Conservation (phyloP, 208 protist species). For the Trypanosoma boissoni region DNA sequence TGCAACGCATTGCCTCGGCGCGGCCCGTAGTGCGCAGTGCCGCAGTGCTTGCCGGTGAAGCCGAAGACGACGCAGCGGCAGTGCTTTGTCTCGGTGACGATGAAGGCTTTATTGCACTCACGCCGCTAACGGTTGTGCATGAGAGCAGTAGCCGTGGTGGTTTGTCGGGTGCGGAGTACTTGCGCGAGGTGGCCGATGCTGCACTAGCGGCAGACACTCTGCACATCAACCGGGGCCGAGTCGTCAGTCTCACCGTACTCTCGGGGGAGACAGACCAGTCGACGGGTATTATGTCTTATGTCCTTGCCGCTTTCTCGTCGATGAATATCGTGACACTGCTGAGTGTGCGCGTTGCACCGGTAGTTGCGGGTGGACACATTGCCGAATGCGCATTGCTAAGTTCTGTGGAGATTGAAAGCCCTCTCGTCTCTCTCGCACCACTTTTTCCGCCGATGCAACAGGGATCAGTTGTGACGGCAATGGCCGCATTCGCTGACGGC, state of each 20-base stretch:
- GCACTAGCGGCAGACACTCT: conserved; percentile 6
- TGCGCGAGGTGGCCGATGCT: conserved; percentile 12
- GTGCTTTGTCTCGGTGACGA: conserved; percentile 18
- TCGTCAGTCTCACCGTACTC: conserved; percentile 7
- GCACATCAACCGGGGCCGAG: conserved; percentile 4
- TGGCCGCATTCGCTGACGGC: conserved; percentile 9
- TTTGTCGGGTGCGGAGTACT: conserved; percentile 10
- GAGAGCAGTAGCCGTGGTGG: neutral
- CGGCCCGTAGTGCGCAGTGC: conserved; percentile 8
- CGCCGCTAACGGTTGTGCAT: conserved; percentile 11
- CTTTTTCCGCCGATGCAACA: conserved; percentile 8
- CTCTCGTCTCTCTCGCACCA: conserved; percentile 2
- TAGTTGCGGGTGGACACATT: conserved; percentile 12
- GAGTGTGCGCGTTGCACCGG: neutral
- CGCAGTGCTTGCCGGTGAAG: conserved; percentile 8
- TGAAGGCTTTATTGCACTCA: conserved; percentile 13
- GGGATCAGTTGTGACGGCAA: neutral
- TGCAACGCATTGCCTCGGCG: conserved; percentile 14
- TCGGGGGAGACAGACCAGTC: neutral
- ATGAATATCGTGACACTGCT: conserved; percentile 4
- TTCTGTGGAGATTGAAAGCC: conserved; percentile 3
- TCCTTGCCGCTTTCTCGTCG: conserved; percentile 8
- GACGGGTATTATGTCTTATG: conserved; percentile 9
- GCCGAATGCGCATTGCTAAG: conserved; percentile 3
- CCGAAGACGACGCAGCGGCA: conserved; percentile 11